Percentiles rank a stretch among this genome's conserved stretches.
These are phyloP conservation scores for Colletotrichum nymphaeae DNA, from an alignment of 2,329 filamentous ascomycete species.

Conservation along the genomic window DNA sequence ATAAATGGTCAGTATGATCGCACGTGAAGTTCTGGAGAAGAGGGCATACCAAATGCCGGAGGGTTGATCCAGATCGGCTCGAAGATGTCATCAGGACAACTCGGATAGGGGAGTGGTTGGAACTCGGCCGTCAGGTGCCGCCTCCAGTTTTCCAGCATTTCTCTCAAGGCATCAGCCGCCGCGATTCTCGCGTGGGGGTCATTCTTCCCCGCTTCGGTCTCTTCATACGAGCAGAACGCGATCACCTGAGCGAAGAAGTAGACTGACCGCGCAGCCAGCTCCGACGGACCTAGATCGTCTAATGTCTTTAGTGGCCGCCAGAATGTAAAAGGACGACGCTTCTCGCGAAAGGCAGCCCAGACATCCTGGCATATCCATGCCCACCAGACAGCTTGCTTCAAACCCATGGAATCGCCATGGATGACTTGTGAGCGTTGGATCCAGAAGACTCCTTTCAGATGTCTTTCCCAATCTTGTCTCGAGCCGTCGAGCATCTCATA, in stretches of 20 bases:
- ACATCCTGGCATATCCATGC: constrained; percentile 73
- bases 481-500: constrained; percentile 74
- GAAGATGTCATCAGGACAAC: constrained; percentile 24
- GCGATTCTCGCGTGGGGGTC: constrained; percentile 57
- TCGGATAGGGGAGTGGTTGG: constrained; percentile 49
- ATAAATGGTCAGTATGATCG: not conserved
- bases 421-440: constrained; percentile 72
- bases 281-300: constrained; percentile 59
- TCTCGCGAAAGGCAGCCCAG: constrained; percentile 72
- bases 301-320: constrained; percentile 65
- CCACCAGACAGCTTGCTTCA: constrained; percentile 73
- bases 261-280: constrained; percentile 63
- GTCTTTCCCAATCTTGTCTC: constrained; percentile 67
- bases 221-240: constrained; percentile 63
- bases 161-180: constrained; percentile 56
- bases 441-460: constrained; percentile 74
- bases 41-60: constrained; percentile 33
- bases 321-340: constrained; percentile 65
- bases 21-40: not conserved
- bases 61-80: constrained; percentile 37
- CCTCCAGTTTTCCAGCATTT: constrained; percentile 62
- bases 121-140: constrained; percentile 56
- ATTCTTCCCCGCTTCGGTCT: constrained; percentile 16
- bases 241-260: constrained; percentile 68
- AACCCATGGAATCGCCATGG: constrained; percentile 66